phyloP scores from a whole-genome alignment of 148 eudicot genomes.

The Heliosperma pusillum region DNA sequence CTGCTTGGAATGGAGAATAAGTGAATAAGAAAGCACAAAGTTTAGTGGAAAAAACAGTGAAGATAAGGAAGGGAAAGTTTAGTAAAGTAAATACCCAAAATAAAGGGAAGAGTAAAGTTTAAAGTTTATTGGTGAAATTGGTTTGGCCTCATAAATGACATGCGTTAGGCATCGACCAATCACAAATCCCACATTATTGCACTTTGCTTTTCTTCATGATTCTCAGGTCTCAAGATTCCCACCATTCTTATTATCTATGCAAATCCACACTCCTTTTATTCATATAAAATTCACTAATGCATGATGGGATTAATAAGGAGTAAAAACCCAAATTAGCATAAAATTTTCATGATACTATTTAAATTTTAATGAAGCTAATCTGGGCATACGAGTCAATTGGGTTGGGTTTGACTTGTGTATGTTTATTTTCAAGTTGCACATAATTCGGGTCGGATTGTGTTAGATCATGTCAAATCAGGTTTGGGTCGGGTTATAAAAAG shows the following conservation, averaged over 20 bases:
- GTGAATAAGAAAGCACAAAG: not conserved
- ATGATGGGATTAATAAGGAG: too few species aligned
- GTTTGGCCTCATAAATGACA: not conserved
- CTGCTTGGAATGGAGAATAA: constrained; percentile 9
- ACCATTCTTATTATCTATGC: not conserved
- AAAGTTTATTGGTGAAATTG: constrained; percentile 4
- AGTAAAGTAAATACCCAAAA: not conserved
- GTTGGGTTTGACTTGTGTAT: too few species aligned
- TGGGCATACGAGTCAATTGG: too few species aligned
- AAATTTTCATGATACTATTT: too few species aligned
- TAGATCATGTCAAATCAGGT: too few species aligned
- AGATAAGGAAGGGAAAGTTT: not conserved
- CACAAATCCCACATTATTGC: not conserved
- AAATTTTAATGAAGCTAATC: too few species aligned
- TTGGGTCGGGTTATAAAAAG: too few species aligned
- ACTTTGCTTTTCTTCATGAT: constrained; percentile 10
- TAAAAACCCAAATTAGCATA: too few species aligned
- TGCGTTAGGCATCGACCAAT: constrained; percentile 6
- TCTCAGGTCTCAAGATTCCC: not conserved
- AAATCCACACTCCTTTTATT: too few species aligned
- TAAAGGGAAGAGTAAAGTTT: not conserved
- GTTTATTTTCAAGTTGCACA: too few species aligned
- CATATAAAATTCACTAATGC: too few species aligned
- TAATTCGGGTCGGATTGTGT: too few species aligned
- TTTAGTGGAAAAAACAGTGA: not conserved